Conservation (phyloP, 2,329 filamentous ascomycete species). For the Diaporthe sp. region DNA sequence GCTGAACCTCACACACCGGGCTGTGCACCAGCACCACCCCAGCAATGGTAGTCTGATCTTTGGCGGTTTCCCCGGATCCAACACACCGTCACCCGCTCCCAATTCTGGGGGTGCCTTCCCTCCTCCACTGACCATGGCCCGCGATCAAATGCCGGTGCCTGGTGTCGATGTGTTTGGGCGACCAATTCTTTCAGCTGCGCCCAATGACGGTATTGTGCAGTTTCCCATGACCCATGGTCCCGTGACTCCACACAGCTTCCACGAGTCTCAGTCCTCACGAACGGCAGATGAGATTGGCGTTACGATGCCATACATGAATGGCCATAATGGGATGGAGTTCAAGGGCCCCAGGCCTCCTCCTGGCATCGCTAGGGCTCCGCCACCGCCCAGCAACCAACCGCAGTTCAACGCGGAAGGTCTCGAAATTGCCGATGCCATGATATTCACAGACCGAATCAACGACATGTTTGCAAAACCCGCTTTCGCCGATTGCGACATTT, state of each 20-base stretch:
- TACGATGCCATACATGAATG: conserved; percentile 27
- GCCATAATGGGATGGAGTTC: conserved; percentile 28
- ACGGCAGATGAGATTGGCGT: conserved; percentile 47
- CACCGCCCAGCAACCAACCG: conserved; percentile 34
- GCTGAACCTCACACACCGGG: conserved; percentile 44
- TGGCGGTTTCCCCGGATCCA: conserved; percentile 64
- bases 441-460: conserved; percentile 30
- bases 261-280: conserved; percentile 68
- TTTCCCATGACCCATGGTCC: conserved; percentile 57
- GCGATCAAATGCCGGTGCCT: conserved; percentile 38
- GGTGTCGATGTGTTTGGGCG: conserved; percentile 51
- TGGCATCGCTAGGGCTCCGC: conserved; percentile 45
- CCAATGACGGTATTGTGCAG: conserved; percentile 44
- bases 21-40: conserved; percentile 61
- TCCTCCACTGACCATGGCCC: conserved; percentile 49
- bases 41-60: conserved; percentile 69
- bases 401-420: conserved; percentile 28
- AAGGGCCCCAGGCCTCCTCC: conserved; percentile 30
- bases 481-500: conserved; percentile 54
- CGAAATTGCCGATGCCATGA: conserved; percentile 29
- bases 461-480: conserved; percentile 49
- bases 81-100: conserved; percentile 67
- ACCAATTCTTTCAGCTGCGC: conserved; percentile 48
- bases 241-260: conserved; percentile 69
- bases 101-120: conserved; percentile 58